These are phyloP conservation scores for Neonectria ditissima DNA, from an alignment of 2,329 filamentous ascomycete genomes.

Conservation along the genomic window DNA sequence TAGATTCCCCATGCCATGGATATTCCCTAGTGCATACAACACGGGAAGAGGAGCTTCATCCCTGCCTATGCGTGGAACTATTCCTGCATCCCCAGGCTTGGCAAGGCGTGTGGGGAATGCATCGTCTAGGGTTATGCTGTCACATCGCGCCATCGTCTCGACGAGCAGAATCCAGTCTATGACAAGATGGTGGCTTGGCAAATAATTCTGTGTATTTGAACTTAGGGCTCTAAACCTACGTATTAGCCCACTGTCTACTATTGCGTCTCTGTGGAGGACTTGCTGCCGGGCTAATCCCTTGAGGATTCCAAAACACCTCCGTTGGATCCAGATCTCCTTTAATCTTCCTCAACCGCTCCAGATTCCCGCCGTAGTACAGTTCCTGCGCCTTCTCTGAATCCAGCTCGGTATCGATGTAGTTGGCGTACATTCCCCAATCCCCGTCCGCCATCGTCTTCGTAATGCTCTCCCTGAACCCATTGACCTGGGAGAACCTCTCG, in stretches of 20 bases:
- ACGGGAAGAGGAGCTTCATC: neutral
- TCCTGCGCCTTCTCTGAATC: conserved; percentile 46
- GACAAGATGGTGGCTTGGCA: too few relatives aligned
- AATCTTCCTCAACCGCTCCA: conserved; percentile 48
- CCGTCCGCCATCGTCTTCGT: conserved; percentile 42
- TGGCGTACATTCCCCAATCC: conserved; percentile 55
- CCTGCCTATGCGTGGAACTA: neutral
- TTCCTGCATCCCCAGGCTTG: neutral
- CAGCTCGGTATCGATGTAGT: conserved; percentile 54
- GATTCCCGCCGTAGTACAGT: conserved; percentile 51
- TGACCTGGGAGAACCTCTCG: conserved; percentile 48
- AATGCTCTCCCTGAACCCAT: conserved; percentile 49
- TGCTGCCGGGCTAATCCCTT: conserved; percentile 40
- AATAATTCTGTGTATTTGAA: neutral
- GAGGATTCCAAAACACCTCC: conserved; percentile 55
- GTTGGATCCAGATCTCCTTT: conserved; percentile 52
- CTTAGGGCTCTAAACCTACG: neutral
- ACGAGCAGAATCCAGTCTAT: too few relatives aligned
- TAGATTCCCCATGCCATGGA: neutral
- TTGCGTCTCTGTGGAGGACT: neutral
- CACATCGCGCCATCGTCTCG: neutral
- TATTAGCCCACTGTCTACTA: neutral
- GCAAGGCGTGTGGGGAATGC: neutral
- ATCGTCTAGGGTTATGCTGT: neutral
- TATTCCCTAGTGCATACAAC: neutral